Percentiles rank a stretch among this genome's conserved stretches.
These are phyloP conservation scores for Heliamphora exappendiculata DNA, from an alignment of 148 eudicot genomes.

Conservation along the genomic window DNA sequence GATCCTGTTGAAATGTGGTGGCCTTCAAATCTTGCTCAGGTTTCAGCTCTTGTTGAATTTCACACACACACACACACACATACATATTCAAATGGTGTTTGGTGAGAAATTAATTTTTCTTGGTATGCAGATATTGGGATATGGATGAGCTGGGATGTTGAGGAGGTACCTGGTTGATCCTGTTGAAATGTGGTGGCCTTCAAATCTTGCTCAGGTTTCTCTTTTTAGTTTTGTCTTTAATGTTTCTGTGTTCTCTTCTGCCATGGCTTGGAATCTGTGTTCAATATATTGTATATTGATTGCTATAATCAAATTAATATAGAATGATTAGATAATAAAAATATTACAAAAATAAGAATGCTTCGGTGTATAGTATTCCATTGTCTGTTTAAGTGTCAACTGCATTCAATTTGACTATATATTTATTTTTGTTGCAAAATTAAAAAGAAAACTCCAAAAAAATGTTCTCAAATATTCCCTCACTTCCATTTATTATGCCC, in stretches of 20 bases:
- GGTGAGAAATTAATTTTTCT: not conserved
- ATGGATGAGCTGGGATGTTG: constrained; percentile 98
- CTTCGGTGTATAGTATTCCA: not conserved
- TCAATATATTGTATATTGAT: not conserved
- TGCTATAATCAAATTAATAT: not conserved
- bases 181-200: constrained; percentile 99
- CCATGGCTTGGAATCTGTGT: not conserved
- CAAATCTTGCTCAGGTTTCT: constrained; percentile 94
- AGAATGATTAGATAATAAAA: not conserved
- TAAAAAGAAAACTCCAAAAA: not conserved
- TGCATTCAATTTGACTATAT: not conserved
- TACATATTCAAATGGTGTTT: too few species aligned
- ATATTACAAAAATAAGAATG: not conserved
- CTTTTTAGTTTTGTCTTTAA: constrained; percentile 62
- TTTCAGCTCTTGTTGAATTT: too few species aligned
- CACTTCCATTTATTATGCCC: not conserved
- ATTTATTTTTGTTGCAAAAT: too few species aligned
- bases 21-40: constrained; percentile 97
- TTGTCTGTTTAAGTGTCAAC: not conserved
- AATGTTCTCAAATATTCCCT: too few species aligned
- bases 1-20: constrained; percentile 99
- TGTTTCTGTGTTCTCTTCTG: not conserved
- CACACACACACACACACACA: too few species aligned
- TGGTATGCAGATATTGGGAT: constrained; percentile 59
- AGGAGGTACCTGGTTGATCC: constrained; percentile 94